Conservation (phyloP, 345 rosid species). For the Hibiscus mutabilis region DNA sequence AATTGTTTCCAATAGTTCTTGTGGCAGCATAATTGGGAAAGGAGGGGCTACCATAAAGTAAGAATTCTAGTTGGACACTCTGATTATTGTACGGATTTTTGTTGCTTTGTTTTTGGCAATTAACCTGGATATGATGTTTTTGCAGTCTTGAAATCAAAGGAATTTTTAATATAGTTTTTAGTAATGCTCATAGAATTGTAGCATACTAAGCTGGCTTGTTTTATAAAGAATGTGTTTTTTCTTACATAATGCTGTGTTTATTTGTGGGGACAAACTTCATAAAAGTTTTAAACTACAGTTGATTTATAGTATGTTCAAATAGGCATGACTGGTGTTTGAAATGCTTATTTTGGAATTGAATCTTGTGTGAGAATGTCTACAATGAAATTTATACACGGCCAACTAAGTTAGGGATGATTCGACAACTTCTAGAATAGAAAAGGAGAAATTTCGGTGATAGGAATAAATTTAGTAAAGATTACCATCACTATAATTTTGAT, state of each 20-base stretch:
- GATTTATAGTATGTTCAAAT: not conserved
- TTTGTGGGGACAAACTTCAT: not conserved
- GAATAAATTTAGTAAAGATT: not conserved
- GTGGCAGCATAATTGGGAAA: slow-evolving; percentile 99
- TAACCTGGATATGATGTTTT: not conserved
- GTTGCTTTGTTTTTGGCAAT: slow-evolving; percentile 8
- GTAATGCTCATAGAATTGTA: not conserved
- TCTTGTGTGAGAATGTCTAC: not conserved
- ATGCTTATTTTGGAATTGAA: not conserved
- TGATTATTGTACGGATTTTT: slow-evolving; percentile 1
- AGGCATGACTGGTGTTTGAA: not conserved
- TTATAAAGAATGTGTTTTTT: not conserved
- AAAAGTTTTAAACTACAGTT: not conserved
- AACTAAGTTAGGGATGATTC: not conserved
- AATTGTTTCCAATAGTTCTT: slow-evolving; percentile 87
- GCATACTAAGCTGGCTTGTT: not conserved
- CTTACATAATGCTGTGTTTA: not conserved
- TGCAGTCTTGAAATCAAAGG: not conserved
- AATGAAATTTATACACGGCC: not conserved
- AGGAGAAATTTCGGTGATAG: not conserved
- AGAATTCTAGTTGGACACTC: slow-evolving; percentile 20
- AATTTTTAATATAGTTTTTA: not conserved
- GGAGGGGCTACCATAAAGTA: slow-evolving; percentile 98
- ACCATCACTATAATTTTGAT: not conserved
- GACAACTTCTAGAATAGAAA: not conserved